Percentiles rank a stretch among this genome's conserved stretches.
phyloP scores from a whole-genome alignment of 2,329 filamentous ascomycete species.

The Trichoderma brevicompactum region DNA sequence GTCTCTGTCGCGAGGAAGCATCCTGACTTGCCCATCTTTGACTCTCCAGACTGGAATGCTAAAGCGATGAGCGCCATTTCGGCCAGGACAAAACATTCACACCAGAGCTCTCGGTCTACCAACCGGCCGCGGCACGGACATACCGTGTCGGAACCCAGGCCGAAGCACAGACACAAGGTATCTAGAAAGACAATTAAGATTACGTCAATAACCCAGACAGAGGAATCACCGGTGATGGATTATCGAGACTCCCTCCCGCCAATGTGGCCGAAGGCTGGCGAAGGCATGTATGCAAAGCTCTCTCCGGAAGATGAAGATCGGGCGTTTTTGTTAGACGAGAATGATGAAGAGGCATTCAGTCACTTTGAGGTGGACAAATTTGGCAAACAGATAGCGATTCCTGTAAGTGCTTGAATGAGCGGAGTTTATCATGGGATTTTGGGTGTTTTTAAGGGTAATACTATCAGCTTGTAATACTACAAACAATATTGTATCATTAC shows the following conservation, averaged over 20 bases:
- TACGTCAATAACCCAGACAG: slow-evolving; percentile 36
- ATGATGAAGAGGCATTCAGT: slow-evolving; percentile 51
- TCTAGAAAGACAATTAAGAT: slow-evolving; percentile 43
- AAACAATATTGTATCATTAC: background rate
- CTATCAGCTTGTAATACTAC: background rate
- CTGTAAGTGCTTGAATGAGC: slow-evolving; percentile 36
- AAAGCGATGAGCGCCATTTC: slow-evolving; percentile 28
- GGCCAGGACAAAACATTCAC: slow-evolving; percentile 17
- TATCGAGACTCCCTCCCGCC: slow-evolving; percentile 44
- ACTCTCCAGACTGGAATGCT: slow-evolving; percentile 47
- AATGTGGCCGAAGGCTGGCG: slow-evolving; percentile 47
- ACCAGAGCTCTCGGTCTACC: slow-evolving; percentile 21
- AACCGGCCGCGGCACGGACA: slow-evolving; percentile 39
- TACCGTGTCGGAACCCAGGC: slow-evolving; percentile 36
- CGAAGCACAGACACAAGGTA: slow-evolving; percentile 40
- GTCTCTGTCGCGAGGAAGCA: slow-evolving; percentile 50
- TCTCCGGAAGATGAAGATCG: slow-evolving; percentile 46
- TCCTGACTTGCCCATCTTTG: slow-evolving; percentile 49
- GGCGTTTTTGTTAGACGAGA: slow-evolving; percentile 44
- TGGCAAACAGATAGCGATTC: slow-evolving; percentile 44
- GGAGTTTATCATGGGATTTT: background rate
- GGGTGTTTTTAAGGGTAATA: background rate
- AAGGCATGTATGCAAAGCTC: slow-evolving; percentile 48
- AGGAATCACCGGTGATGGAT: slow-evolving; percentile 38
- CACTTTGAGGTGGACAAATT: slow-evolving; percentile 48